These are phyloP conservation scores for Alternaria atra DNA, from an alignment of 2,329 filamentous ascomycete species.

Conservation along the genomic window DNA sequence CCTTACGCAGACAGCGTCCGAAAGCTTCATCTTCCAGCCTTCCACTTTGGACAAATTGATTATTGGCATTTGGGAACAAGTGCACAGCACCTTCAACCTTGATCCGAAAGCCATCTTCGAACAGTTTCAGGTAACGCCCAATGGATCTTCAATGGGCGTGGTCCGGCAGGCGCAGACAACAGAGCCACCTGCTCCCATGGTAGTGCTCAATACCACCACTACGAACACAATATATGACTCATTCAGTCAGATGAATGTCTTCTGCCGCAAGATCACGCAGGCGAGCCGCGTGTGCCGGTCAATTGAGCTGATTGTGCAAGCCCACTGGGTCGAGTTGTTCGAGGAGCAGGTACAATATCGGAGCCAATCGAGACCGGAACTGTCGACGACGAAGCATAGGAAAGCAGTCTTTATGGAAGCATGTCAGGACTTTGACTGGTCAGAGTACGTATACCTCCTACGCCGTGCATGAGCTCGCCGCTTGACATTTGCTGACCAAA, in stretches of 20 bases:
- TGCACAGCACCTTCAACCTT: constrained; percentile 55
- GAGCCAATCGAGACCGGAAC: constrained; percentile 49
- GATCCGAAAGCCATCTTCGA: constrained; percentile 51
- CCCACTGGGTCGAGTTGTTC: constrained; percentile 65
- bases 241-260: constrained; percentile 55
- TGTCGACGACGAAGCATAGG: constrained; percentile 59
- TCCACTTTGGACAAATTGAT: constrained; percentile 61
- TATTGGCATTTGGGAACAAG: constrained; percentile 60
- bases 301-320: constrained; percentile 66
- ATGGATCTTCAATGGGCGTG: constrained; percentile 18
- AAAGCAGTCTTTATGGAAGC: constrained; percentile 64
- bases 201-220: constrained; percentile 15
- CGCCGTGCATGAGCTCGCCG: neutral
- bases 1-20: constrained; percentile 25
- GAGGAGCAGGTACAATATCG: constrained; percentile 60
- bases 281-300: constrained; percentile 64
- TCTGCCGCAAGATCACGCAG: constrained; percentile 57
- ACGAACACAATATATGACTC: constrained; percentile 24
- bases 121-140: constrained; percentile 39
- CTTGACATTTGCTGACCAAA: constrained; percentile 1
- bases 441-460: constrained; percentile 49
- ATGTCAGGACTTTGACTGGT: constrained; percentile 64
- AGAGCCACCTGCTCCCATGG: constrained; percentile 7
- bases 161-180: constrained; percentile 21
- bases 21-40: constrained; percentile 56